A percentile compares a stretch with the other conserved stretches of the same genome.
Evolutionary conservation across 768 basidiomycete genomes (phyloP).

Genomic region (Tricholoma sp.): DNA sequence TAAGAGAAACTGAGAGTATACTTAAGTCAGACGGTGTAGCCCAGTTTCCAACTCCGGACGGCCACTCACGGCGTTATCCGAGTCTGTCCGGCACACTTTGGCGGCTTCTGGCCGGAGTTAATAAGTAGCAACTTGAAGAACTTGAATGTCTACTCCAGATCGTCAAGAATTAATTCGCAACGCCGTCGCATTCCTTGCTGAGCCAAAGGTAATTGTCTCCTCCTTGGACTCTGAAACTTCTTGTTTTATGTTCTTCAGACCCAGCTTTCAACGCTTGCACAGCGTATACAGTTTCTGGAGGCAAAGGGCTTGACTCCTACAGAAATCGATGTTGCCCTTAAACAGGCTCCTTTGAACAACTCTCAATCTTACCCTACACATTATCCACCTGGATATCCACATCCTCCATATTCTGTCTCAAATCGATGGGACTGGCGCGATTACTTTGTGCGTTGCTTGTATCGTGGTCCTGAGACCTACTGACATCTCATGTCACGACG

Average conservation of each 20-base stretch:
- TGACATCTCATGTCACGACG: constrained; percentile 9
- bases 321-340: constrained; percentile 86
- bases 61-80: constrained; percentile 18
- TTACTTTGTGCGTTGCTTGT: constrained; percentile 69
- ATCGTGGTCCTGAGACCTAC: constrained; percentile 17
- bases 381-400: constrained; percentile 42
- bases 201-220: constrained; percentile 56
- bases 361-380: constrained; percentile 17
- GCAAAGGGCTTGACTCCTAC: constrained; percentile 80
- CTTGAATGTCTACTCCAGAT: constrained; percentile 36
- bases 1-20: constrained; percentile 5
- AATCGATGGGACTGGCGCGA: constrained; percentile 92
- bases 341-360: constrained; percentile 42
- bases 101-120: not conserved
- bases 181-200: constrained; percentile 82
- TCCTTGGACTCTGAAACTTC: not conserved
- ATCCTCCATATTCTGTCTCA: constrained; percentile 32
- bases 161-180: constrained; percentile 73
- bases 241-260: constrained; percentile 39
- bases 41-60: constrained; percentile 15
- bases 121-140: too few relatives aligned
- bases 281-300: constrained; percentile 91
- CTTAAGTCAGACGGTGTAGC: not conserved
- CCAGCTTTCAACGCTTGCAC: constrained; percentile 71
- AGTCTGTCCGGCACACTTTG: constrained; percentile 8